Conservation (phyloP, 352 stramenopile species). For the Phytophthora uliginosa region DNA sequence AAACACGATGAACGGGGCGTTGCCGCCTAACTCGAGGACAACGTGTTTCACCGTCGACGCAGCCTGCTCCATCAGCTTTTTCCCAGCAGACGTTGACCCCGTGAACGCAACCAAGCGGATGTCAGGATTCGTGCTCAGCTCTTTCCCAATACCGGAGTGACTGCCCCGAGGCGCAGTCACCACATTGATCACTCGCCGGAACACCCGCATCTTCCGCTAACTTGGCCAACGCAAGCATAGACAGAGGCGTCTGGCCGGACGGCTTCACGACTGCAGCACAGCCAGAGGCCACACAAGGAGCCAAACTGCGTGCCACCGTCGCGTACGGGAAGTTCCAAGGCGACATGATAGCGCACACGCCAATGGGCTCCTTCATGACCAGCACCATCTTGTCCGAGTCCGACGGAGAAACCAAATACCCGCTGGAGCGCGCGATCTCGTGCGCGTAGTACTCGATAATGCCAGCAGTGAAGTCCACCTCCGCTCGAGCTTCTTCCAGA, state of each 20-base stretch:
- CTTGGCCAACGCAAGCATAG: constrained; percentile 90
- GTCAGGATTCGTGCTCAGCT: constrained; percentile 60
- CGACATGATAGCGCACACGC: constrained; percentile 95
- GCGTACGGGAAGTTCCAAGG: constrained; percentile 99
- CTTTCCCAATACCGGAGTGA: constrained; percentile 71
- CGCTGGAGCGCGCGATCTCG: constrained; percentile 87
- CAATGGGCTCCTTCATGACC: constrained; percentile 90
- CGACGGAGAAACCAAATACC: constrained; percentile 72
- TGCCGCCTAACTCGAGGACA: constrained; percentile 89
- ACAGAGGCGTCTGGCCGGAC: constrained; percentile 96
- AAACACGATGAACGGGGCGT: constrained; percentile 93
- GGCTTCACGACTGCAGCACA: constrained; percentile 97
- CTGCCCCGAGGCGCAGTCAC: constrained; percentile 66
- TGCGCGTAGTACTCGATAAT: constrained; percentile 97
- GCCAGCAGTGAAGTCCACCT: constrained; percentile 93
- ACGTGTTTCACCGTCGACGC: constrained; percentile 74
- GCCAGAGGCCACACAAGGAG: constrained; percentile 92
- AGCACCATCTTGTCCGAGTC: constrained; percentile 64
- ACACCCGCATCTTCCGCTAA: constrained; percentile 87
- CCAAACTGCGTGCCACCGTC: constrained; percentile 97
- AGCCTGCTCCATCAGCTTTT: constrained; percentile 68
- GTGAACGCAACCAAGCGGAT: constrained; percentile 91
- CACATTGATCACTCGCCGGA: constrained; percentile 90
- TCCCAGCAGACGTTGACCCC: constrained; percentile 75
- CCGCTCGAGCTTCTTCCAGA: constrained; percentile 90